Conservation (phyloP, 176 grass and related monocot genomes). For the Lolium perenne region DNA sequence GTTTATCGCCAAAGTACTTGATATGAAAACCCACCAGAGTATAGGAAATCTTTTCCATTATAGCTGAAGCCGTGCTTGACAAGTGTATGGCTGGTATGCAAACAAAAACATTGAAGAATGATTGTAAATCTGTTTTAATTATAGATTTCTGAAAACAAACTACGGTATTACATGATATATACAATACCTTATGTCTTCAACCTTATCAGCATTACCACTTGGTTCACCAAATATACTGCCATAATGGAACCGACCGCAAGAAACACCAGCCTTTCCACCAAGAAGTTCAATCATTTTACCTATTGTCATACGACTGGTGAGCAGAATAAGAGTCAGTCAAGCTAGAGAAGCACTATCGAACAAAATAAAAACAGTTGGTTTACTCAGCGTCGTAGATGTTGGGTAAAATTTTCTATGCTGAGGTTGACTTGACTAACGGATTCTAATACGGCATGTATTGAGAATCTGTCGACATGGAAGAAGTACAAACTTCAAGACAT, state of each 20-base stretch:
- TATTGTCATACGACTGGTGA: constrained; percentile 89
- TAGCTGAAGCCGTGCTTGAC: constrained; percentile 94
- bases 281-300: constrained; percentile 99
- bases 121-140: constrained; percentile 2
- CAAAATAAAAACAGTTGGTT: neutral
- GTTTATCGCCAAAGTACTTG: constrained; percentile 16
- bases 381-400: neutral
- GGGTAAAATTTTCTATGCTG: neutral
- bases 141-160: neutral
- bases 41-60: constrained; percentile 92
- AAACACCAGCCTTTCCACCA: constrained; percentile 97
- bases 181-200: constrained; percentile 89
- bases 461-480: neutral
- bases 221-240: constrained; percentile 96
- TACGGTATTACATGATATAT: constrained; percentile 22
- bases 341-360: neutral
- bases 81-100: constrained; percentile 68
- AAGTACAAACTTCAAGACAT: constrained; percentile 21
- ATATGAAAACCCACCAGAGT: constrained; percentile 67
- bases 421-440: neutral
- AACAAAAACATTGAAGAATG: constrained; percentile 39
- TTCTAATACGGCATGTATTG: neutral
- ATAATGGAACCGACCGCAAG: constrained; percentile 87
- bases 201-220: constrained; percentile 83
- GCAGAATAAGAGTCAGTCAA: constrained; percentile 20